phyloP scores from a whole-genome alignment of 306 rosid species.

The Castanea mollissima region DNA sequence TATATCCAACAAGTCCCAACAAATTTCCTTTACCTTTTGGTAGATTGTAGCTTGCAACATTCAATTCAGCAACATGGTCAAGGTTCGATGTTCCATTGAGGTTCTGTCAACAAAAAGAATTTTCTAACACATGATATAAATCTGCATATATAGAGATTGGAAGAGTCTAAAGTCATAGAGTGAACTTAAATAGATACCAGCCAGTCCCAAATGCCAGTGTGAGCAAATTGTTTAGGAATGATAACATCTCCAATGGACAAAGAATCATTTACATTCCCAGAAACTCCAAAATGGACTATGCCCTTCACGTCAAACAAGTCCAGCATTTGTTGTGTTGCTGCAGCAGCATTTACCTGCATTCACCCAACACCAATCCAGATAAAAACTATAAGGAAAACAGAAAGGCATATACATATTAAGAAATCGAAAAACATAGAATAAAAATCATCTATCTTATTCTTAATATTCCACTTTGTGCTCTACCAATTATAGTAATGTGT shows the following conservation, averaged over 20 bases:
- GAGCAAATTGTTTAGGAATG: conserved; percentile 37
- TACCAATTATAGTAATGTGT: too few species aligned
- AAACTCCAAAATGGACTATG: conserved; percentile 50
- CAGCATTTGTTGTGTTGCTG: conserved; percentile 50
- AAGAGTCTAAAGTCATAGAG: not conserved
- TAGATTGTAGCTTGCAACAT: conserved; percentile 28
- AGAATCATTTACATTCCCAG: conserved; percentile 46
- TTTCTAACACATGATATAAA: not conserved
- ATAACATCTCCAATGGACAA: conserved; percentile 51
- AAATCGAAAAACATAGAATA: not conserved
- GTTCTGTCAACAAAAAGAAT: conserved; percentile 12
- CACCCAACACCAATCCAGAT: not conserved
- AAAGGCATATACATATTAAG: not conserved
- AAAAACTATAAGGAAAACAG: not conserved
- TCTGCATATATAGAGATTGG: not conserved
- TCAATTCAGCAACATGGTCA: conserved; percentile 23
- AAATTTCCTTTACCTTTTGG: conserved; percentile 37
- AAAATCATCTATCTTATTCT: too few species aligned
- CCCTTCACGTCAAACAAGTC: conserved; percentile 45
- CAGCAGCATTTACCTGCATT: conserved; percentile 47
- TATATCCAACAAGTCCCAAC: conserved; percentile 36
- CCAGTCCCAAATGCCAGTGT: conserved; percentile 54
- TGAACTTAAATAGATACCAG: conserved; percentile 21
- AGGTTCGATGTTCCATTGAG: conserved; percentile 23
- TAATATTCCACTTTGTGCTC: too few species aligned